These are phyloP conservation scores for Nicotiana benthamiana DNA, from an alignment of 257 asterid species.

Conservation along the genomic window DNA sequence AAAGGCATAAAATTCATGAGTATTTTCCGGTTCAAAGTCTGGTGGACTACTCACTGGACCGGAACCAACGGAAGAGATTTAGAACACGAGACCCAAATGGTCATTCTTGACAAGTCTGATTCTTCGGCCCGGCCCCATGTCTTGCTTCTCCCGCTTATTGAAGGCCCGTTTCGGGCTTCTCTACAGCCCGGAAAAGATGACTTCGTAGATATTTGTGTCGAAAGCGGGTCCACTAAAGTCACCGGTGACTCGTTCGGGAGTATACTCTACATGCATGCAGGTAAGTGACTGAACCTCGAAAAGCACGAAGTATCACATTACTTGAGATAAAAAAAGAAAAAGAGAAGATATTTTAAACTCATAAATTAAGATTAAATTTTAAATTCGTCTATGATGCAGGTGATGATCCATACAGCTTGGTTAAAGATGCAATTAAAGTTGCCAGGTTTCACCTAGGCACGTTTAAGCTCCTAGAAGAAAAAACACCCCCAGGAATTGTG, in stretches of 20 bases:
- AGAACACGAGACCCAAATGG: constrained; percentile 74
- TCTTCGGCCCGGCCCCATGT: constrained; percentile 40
- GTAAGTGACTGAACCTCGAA: background rate
- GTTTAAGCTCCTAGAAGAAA: constrained; percentile 67
- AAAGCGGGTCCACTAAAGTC: constrained; percentile 73
- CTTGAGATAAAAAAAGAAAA: no score
- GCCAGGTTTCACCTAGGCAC: constrained; percentile 75
- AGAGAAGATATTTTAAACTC: background rate
- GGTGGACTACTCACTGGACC: constrained; percentile 98
- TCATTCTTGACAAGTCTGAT: constrained; percentile 55
- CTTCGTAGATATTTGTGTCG: constrained; percentile 53
- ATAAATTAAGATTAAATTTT: background rate
- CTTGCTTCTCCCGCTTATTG: constrained; percentile 60
- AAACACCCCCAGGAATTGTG: constrained; percentile 83
- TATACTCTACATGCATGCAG: constrained; percentile 65
- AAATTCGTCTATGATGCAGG: background rate
- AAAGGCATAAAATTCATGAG: constrained; percentile 67
- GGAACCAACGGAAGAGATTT: constrained; percentile 71
- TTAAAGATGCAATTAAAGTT: constrained; percentile 70
- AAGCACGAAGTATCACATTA: no score
- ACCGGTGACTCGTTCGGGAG: constrained; percentile 38
- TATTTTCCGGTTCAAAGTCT: constrained; percentile 87
- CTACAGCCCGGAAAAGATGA: constrained; percentile 67
- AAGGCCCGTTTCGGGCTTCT: constrained; percentile 69
- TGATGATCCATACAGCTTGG: constrained; percentile 62